Evolutionary conservation across 2,329 filamentous ascomycete genomes (phyloP).

Genomic region (Monosporascus sp.): DNA sequence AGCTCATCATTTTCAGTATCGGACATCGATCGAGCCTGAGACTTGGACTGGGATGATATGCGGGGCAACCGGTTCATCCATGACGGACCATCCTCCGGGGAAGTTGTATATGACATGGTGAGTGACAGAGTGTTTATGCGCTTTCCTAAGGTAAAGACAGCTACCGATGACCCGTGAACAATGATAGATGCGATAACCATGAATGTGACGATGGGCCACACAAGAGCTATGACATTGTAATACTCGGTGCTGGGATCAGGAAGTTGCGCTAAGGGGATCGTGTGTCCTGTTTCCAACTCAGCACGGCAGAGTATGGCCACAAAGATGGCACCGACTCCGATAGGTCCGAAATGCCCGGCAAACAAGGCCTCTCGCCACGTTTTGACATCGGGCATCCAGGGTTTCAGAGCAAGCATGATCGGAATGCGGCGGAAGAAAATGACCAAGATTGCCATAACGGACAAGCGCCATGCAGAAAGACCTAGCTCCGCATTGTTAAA

Average conservation of each 20-base stretch:
- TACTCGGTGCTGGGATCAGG: conserved; percentile 51
- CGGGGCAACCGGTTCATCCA: conserved; percentile 94
- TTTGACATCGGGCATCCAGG: conserved; percentile 92
- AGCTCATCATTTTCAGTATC: conserved; percentile 65
- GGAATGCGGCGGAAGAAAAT: conserved; percentile 94
- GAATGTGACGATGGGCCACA: conserved; percentile 95
- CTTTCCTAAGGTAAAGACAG: conserved; percentile 95
- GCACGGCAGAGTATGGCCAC: conserved; percentile 87
- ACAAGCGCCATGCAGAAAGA: conserved; percentile 78
- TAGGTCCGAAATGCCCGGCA: conserved; percentile 94
- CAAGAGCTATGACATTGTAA: conserved; percentile 71
- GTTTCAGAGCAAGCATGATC: conserved; percentile 87
- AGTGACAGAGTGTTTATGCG: conserved; percentile 94
- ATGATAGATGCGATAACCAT: conserved; percentile 91
- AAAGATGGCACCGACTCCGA: conserved; percentile 95
- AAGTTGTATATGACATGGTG: conserved; percentile 93
- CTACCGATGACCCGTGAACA: conserved; percentile 95
- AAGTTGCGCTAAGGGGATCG: conserved; percentile 65
- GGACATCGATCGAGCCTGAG: conserved; percentile 79
- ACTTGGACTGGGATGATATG: conserved; percentile 63
- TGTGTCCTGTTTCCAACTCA: conserved; percentile 73
- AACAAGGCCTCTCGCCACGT: conserved; percentile 97
- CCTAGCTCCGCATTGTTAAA: conserved; percentile 75
- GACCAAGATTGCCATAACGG: conserved; percentile 91
- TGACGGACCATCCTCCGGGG: conserved; percentile 77